A percentile compares a stretch with the other conserved stretches of the same genome.
phyloP scores from a whole-genome alignment of 305 asterid genomes.

The Fraxinus albicans region DNA sequence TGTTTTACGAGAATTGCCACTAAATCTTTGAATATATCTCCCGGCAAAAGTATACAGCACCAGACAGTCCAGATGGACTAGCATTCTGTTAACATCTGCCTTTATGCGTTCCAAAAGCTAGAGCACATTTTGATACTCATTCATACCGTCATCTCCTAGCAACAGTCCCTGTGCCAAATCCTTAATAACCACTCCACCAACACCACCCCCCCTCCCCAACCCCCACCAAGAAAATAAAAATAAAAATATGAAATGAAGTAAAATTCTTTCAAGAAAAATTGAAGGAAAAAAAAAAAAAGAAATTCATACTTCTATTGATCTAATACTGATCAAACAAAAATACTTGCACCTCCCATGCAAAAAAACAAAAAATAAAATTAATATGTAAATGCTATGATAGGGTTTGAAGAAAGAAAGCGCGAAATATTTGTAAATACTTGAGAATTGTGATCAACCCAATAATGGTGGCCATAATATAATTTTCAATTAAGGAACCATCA shows the following conservation, averaged over 20 bases:
- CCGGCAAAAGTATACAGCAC: not conserved
- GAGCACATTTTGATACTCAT: not conserved
- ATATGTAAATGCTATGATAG: not conserved
- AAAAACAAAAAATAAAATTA: not conserved
- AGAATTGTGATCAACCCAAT: not conserved
- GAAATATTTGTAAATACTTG: not conserved
- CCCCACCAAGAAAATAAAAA: not conserved
- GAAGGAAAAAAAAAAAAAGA: not conserved
- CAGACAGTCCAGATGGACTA: not conserved
- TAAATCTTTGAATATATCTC: not conserved
- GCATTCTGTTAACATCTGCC: not conserved
- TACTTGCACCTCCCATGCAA: not conserved
- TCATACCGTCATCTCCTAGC: not conserved
- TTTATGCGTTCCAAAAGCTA: not conserved
- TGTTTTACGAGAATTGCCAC: not conserved
- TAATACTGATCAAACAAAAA: not conserved
- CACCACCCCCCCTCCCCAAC: not conserved
- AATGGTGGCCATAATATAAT: not conserved
- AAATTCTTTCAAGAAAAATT: not conserved
- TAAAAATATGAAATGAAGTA: not conserved
- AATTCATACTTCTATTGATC: not conserved
- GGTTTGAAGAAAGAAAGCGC: not conserved
- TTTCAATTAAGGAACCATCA: not conserved
- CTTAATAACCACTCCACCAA: not conserved
- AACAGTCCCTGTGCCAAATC: not conserved